Evolutionary conservation across 2,329 filamentous ascomycete species (phyloP), one percentile per base, ranked within the genome.

Genomic region (Calonectria fujianensis): DNA sequence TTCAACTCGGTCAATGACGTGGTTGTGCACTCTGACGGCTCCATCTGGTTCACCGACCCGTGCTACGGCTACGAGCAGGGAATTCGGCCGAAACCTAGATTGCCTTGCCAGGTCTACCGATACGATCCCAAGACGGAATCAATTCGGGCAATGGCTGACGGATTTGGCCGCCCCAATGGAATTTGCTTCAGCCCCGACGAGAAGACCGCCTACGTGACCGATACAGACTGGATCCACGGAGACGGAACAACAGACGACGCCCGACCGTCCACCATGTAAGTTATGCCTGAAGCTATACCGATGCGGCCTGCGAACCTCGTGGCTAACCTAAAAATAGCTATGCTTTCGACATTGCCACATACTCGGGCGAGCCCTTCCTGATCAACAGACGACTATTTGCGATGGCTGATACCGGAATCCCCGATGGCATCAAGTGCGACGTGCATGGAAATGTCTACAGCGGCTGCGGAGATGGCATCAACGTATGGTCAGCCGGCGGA

Each of bases 1-100:
- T 90, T 90, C 79, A 90, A 89, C 77, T 88, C 86, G 3, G 82
- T 87, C 57, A 89, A 89, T 74, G 88, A 90, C 70, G 86, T 90
- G 4, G 85, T 88, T 8, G 81, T 87, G 18, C 82, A 84, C 57
- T 76, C 75, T 1, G 87, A 88, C 71, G 86, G 86, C 5, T 83
- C 82, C 8, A 83, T 90, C 31, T 90, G 88, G 87, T 89, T 90
- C 77, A 89, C 88, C 0, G 88, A 90, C 76, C 87, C 88, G 0
- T 82, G 84, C 11, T 90, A 90, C 78, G 89, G 88, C 11, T 85
- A 82, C 32, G 85, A 88, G 71, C 88, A 89, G 75, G 84, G 86
- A 13, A 87, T 88, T 76, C 83, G 88, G 13, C 86, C 85, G 13
- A 78, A 80, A 13, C 87, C 88, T 1, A 80, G 82, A 51, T 72